Evolutionary conservation across 768 basidiomycete species (phyloP).

Genomic region (Lenzites betulinus): DNA sequence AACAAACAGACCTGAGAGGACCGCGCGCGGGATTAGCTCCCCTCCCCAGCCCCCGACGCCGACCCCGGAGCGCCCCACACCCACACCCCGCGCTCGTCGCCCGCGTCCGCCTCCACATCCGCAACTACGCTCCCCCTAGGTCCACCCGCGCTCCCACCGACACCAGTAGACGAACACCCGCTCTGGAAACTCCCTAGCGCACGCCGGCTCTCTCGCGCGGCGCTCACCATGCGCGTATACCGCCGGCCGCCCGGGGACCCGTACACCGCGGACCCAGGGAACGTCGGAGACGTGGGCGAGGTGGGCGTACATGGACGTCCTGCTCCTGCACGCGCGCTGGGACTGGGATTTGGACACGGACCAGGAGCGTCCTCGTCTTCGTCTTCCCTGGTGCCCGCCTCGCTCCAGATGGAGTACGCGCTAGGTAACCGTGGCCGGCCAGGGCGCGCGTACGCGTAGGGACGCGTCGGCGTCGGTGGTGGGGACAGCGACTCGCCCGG

Average conservation of each 20-base stretch:
- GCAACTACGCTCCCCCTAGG: background rate
- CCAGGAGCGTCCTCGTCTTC: background rate
- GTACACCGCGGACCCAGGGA: background rate
- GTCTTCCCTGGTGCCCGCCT: background rate
- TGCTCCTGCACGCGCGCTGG: background rate
- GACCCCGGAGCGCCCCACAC: conserved; percentile 9
- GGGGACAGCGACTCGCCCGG: background rate
- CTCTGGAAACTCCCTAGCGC: background rate
- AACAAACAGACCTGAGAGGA: background rate
- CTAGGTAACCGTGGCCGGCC: background rate
- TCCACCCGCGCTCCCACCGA: background rate
- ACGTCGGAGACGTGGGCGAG: background rate
- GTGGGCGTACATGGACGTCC: background rate
- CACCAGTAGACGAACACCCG: background rate
- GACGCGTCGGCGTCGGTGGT: background rate
- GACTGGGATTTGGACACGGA: background rate
- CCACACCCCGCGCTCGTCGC: conserved; percentile 10
- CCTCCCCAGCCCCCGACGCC: background rate
- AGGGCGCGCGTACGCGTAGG: background rate
- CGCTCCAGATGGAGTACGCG: conserved; percentile 1
- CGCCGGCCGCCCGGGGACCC: background rate
- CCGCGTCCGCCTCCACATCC: background rate
- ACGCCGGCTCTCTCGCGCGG: conserved; percentile 2
- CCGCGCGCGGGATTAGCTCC: background rate
- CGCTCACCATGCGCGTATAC: conserved; percentile 10